Percentiles rank a stretch among this genome's conserved stretches.
Conservation (phyloP, 2,329 filamentous ascomycete species). For the Arthrobotrys sinensis region DNA sequence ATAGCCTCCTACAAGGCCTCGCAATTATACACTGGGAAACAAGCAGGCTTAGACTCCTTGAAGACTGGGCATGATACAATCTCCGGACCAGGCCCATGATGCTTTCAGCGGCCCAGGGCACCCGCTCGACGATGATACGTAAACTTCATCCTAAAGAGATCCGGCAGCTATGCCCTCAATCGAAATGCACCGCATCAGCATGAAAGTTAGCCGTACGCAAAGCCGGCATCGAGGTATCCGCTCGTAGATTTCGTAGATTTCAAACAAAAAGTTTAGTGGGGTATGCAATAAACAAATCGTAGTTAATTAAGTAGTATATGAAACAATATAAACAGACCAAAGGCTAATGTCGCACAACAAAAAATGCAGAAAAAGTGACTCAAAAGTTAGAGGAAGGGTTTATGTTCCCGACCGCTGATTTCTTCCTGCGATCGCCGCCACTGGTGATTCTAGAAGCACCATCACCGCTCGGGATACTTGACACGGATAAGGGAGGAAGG, state of each 20-base stretch:
- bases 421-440: conserved; percentile 40
- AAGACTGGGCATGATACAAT: conserved; percentile 22
- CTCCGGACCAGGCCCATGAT: not conserved
- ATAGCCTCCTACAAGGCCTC: conserved; percentile 82
- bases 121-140: no score
- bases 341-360: not conserved
- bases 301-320: conserved; percentile 10
- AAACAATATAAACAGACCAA: not conserved
- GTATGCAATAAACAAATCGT: not conserved
- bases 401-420: conserved; percentile 24
- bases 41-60: conserved; percentile 69
- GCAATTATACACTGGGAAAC: conserved; percentile 83
- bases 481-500: conserved; percentile 11
- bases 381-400: conserved; percentile 56
- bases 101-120: not conserved
- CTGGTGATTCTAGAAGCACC: not conserved
- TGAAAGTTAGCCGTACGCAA: not conserved
- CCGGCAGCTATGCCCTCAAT: not conserved
- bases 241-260: not conserved
- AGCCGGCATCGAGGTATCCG: not conserved
- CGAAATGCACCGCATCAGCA: not conserved
- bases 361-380: not conserved
- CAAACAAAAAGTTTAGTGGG: not conserved
- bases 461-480: conserved; percentile 41
- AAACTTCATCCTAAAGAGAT: no score